A percentile compares a stretch with the other conserved stretches of the same genome.
phyloP scores from a whole-genome alignment of 495 filamentous ascomycete species.

The Hypoxylon fragiforme region DNA sequence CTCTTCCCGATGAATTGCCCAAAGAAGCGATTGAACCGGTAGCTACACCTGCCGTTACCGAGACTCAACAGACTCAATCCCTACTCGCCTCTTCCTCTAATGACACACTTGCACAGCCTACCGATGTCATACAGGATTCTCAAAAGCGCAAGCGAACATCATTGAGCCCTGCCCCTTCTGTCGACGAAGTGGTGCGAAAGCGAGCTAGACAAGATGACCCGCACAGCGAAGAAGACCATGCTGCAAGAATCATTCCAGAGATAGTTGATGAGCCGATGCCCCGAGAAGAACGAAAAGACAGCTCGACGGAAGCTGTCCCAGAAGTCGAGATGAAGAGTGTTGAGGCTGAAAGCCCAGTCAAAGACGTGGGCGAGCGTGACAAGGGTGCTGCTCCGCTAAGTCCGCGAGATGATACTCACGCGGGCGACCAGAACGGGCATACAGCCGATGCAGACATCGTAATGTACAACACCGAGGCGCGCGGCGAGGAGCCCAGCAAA shows the following conservation, averaged over 20 bases:
- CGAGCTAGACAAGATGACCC: slow-evolving; percentile 42
- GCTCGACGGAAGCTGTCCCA: slow-evolving; percentile 1
- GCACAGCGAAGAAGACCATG: slow-evolving; percentile 14
- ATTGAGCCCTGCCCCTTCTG: slow-evolving; percentile 64
- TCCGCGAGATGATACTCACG: slow-evolving; percentile 12
- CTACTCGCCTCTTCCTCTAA: slow-evolving; percentile 12
- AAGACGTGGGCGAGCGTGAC: background rate
- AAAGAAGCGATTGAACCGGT: slow-evolving; percentile 5
- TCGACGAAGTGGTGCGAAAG: slow-evolving; percentile 48
- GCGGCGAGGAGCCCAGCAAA: slow-evolving; percentile 7
- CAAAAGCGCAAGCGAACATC: slow-evolving; percentile 77
- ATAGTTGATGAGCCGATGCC: slow-evolving; percentile 1
- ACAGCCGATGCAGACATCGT: slow-evolving; percentile 22
- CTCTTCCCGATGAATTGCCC: slow-evolving; percentile 13
- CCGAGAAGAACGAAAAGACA: slow-evolving; percentile 3
- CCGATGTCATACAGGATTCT: slow-evolving; percentile 58
- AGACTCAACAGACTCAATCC: slow-evolving; percentile 20
- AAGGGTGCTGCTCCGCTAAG: slow-evolving; percentile 4
- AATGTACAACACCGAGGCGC: slow-evolving; percentile 30
- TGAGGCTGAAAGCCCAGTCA: slow-evolving; percentile 1
- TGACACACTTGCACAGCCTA: slow-evolving; percentile 24
- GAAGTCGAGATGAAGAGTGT: slow-evolving; percentile 19
- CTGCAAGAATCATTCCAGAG: background rate
- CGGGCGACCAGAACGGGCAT: slow-evolving; percentile 18
- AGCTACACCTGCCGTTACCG: slow-evolving; percentile 8